Percentiles rank a stretch among this genome's conserved stretches.
These are phyloP conservation scores for Xerocomus potaroensis DNA, from an alignment of 768 basidiomycete genomes.

Conservation along the genomic window DNA sequence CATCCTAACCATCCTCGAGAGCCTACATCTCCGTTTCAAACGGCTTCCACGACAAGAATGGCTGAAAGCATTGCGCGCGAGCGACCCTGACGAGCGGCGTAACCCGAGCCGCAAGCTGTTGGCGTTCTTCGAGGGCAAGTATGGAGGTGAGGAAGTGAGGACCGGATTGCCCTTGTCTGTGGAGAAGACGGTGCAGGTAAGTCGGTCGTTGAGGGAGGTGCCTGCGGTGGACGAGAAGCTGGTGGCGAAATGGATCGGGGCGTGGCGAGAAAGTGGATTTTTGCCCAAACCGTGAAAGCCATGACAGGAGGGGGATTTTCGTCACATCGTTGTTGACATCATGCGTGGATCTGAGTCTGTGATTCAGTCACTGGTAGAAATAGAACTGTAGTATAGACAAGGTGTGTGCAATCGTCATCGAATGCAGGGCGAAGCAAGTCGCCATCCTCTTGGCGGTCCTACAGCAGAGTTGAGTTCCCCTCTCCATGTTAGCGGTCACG, in stretches of 20 bases:
- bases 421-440: too few species aligned
- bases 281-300: conserved; percentile 7
- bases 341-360: too few species aligned
- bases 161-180: conserved; percentile 8
- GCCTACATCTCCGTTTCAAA: conserved; percentile 33
- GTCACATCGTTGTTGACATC: too few species aligned
- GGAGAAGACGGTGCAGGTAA: conserved; percentile 10
- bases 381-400: too few species aligned
- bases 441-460: too few species aligned
- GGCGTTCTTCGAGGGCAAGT: conserved; percentile 25
- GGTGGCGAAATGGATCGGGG: conserved; percentile 39
- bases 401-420: too few species aligned
- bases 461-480: too few species aligned
- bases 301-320: too few species aligned
- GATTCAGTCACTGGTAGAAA: too few species aligned
- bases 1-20: conserved; percentile 37
- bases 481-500: too few species aligned
- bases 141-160: conserved; percentile 12
- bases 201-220: conserved; percentile 15
- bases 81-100: conserved; percentile 19
- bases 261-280: conserved; percentile 43
- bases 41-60: conserved; percentile 18
- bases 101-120: conserved; percentile 25
- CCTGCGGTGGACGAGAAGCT: conserved; percentile 24
- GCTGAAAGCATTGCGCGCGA: conserved; percentile 21